These are phyloP conservation scores for Candida sanyiensis DNA, from an alignment of 805 yeast species.

Conservation along the genomic window DNA sequence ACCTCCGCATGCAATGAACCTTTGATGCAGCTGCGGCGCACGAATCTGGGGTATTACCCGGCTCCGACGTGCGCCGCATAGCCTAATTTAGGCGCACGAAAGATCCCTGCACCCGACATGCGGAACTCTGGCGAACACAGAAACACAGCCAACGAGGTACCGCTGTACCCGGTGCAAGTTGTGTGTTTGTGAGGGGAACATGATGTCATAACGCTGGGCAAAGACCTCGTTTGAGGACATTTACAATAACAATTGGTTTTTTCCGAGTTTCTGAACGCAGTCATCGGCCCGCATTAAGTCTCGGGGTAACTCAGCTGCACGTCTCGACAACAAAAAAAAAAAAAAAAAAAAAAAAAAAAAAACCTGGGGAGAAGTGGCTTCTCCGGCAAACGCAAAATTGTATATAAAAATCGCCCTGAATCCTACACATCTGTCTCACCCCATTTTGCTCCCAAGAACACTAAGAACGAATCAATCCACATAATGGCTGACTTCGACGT, in stretches of 20 bases:
- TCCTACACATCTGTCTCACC: not conserved
- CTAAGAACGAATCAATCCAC: conserved; percentile 1
- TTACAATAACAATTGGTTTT: not conserved
- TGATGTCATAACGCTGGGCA: too few relatives aligned
- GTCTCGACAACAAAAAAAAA: not conserved
- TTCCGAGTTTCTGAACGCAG: not conserved
- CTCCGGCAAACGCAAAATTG: not conserved
- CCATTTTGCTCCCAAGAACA: not conserved
- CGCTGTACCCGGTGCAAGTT: not conserved
- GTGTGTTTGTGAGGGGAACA: too few relatives aligned
- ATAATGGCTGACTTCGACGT: conserved; percentile 22
- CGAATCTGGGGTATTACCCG: too few relatives aligned
- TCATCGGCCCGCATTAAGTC: conserved; percentile 2
- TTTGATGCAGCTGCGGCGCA: too few relatives aligned
- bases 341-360: not conserved
- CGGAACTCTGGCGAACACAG: too few relatives aligned
- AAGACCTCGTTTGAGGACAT: too few relatives aligned
- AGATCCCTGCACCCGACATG: too few relatives aligned
- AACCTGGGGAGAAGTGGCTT: conserved; percentile 2
- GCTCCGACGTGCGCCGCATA: not conserved
- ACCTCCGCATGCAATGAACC: too few relatives aligned
- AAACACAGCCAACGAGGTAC: not conserved
- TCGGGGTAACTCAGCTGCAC: conserved; percentile 1
- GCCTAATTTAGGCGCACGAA: conserved; percentile 2
- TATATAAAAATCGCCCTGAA: not conserved